Percentiles rank a stretch among this genome's conserved stretches.
These are phyloP conservation scores for Sporodiniella umbellata DNA, from an alignment of 371 early-diverging fungal species.

Conservation along the genomic window DNA sequence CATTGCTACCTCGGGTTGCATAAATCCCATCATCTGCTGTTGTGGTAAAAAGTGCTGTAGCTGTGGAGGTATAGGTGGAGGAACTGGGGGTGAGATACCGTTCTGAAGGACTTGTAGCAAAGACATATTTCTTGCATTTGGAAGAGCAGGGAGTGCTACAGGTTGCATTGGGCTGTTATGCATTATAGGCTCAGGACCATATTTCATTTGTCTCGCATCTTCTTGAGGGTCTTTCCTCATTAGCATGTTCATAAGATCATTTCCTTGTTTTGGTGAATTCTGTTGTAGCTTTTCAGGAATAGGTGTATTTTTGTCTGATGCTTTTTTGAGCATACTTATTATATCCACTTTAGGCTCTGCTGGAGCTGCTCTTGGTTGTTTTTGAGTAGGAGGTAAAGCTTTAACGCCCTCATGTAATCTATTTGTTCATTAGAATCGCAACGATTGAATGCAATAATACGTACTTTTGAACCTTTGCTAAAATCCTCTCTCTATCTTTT, in stretches of 20 bases:
- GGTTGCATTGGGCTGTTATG: background rate
- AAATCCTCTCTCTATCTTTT: slow-evolving; percentile 61
- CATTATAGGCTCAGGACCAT: slow-evolving; percentile 3
- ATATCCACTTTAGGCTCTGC: slow-evolving; percentile 24
- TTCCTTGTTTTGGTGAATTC: slow-evolving; percentile 2
- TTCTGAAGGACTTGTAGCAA: slow-evolving; percentile 45
- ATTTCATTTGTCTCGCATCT: slow-evolving; percentile 22
- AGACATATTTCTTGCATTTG: slow-evolving; percentile 35
- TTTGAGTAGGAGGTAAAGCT: slow-evolving; percentile 13
- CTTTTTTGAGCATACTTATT: slow-evolving; percentile 28
- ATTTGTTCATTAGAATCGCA: background rate
- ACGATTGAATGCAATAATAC: background rate
- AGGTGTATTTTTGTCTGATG: slow-evolving; percentile 3
- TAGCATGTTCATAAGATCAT: slow-evolving; percentile 4
- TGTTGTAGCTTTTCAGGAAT: slow-evolving; percentile 8
- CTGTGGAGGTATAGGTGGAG: slow-evolving; percentile 14
- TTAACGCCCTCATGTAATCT: slow-evolving; percentile 31
- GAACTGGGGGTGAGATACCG: slow-evolving; percentile 16
- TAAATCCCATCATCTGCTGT: slow-evolving; percentile 22
- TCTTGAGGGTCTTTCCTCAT: slow-evolving; percentile 20
- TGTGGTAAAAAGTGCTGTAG: slow-evolving; percentile 24
- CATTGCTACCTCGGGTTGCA: slow-evolving; percentile 23
- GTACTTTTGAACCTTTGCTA: slow-evolving; percentile 56
- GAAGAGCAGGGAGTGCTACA: slow-evolving; percentile 30
- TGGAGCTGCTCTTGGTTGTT: slow-evolving; percentile 4